These are phyloP conservation scores for Microbotryum lychnidis-dioicae DNA, from an alignment of 1,284 basidiomycete genomes.

Conservation along the genomic window DNA sequence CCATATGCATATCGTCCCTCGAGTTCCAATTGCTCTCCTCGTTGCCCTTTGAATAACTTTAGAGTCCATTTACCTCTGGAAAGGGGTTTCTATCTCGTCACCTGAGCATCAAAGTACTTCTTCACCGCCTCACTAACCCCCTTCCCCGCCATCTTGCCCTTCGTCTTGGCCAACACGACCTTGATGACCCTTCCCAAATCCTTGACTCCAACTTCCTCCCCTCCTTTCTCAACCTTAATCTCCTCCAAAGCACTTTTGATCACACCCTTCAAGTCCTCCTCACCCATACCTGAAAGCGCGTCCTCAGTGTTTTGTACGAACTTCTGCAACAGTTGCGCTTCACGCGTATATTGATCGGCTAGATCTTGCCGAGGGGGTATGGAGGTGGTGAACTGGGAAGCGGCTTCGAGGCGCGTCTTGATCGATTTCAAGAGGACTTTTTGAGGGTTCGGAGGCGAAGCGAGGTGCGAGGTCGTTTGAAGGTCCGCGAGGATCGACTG, in stretches of 20 bases:
- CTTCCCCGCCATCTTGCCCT: constrained; percentile 19
- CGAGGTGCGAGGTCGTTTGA: constrained; percentile 17
- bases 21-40: no score
- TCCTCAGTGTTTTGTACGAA: constrained; percentile 6
- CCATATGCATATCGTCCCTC: no score
- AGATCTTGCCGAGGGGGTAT: constrained; percentile 17
- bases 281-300: constrained; percentile 3
- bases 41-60: no score
- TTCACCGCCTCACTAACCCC: constrained; percentile 23
- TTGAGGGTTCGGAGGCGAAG: constrained; percentile 9
- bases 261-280: constrained; percentile 8
- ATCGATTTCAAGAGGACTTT: constrained; percentile 20
- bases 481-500: constrained; percentile 24
- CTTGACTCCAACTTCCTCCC: not conserved
- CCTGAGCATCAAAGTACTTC: not conserved
- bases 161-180: constrained; percentile 13
- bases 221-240: not conserved
- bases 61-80: no score
- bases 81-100: no score
- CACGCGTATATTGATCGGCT: constrained; percentile 17
- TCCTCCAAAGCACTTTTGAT: constrained; percentile 2
- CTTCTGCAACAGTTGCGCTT: constrained; percentile 15
- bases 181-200: constrained; percentile 19
- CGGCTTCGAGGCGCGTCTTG: constrained; percentile 19
- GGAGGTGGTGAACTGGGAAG: constrained; percentile 13